Evolutionary conservation across 1,139 yeast genomes (phyloP), one percentile per base, ranked within the genome.

Genomic region (Zygosaccharomyces pseudobailii): DNA sequence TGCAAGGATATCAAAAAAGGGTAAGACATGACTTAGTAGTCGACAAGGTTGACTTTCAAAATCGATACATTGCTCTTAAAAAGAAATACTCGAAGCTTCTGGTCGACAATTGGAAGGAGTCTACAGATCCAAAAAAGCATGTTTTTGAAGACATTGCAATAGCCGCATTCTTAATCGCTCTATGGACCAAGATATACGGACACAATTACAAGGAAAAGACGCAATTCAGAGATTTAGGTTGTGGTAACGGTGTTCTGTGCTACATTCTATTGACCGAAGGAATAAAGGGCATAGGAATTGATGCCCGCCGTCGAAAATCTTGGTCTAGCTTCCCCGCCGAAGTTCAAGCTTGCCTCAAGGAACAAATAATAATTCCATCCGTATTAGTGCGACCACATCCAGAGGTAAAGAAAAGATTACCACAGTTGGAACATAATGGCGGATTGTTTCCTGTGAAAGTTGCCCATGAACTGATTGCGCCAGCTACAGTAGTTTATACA

Each of bases 131-230:
- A 1, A 79, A 83, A 57, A 92, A 92, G 65, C 98, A 92, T 68
- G 97, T 90, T 0, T 92, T 90, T 69, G 98, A 92, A 70, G 98
- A 92, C 63, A 76, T 92, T 47, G 95, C 96, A 2, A 90, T 92
- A 56, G 97, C 97, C 0, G 96, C 97, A 0, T 92, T 90, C 58
- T 71, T 92, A 50, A 85, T 90, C n/a, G 96, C 87, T 64, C 74
- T 87, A 34, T 90, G 97, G 97, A 70, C 70, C 6, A 71, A 75
- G 40, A 78, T 79, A 48, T 86, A 83, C 55, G 65, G 67, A 5
- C 49, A 51, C 5, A 62, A 69, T 32, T 67, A 67, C 34, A 71
- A 72, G 30, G 61, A 69, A 2, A 70, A 70, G 13, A 80, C 87
- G 62, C 82, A 84, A 55, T 90, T 90, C 62, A 76, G 94, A 51